Base-by-base conservation (phyloP, 805 yeast species). In the Debaryomyces hansenii region DNA sequence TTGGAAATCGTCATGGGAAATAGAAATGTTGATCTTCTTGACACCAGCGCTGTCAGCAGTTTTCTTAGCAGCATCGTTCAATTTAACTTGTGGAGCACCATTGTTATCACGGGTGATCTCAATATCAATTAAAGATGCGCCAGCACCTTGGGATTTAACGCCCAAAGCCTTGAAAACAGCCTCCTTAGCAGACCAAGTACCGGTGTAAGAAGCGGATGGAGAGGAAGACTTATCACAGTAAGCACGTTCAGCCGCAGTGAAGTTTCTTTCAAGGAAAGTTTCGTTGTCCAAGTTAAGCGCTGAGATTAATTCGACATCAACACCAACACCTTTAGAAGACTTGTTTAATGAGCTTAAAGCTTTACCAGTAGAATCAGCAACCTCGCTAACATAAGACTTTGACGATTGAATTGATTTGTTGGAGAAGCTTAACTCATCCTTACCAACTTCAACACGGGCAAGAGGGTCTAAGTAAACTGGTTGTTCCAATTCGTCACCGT, bases 161-260 rank as follows among this genome's bases (percentile, higher is more conserved):
- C 94, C 91, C 62, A 94, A 77, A 15, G 96, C 88, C 76, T 94
- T 94, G 84, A 94, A 94, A 31, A 91, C 97, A 37, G 99, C 99
- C 75, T 94, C 99, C 74, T 94, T 94, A 38, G 99, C 99, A 27
- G 97, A 89, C 99, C 99, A 94, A 37, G 96, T 87, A 40, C 99
- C 99, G 21, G 99, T 90, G 70, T 80, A 94, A 3, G 97, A 89
- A 11, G 98, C 89, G 61, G 83, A 87, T 42, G 94, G 88, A 54
- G 78, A 78, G 37, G 97, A 77, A 28, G 97, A 83, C 29, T 74
- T 63, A 49, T 68, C 56, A 68, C 97, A 90, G 77, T 94, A 94
- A 31, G 72, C 75, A 55, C 85, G 84, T 75, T 94, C 99, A 14
- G 69, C 74, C 6, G 64, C 74, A 38, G 98, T 91, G 78, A 91